phyloP scores from a whole-genome alignment of 2,329 filamentous ascomycete genomes.

The Trichoderma asperellum region DNA sequence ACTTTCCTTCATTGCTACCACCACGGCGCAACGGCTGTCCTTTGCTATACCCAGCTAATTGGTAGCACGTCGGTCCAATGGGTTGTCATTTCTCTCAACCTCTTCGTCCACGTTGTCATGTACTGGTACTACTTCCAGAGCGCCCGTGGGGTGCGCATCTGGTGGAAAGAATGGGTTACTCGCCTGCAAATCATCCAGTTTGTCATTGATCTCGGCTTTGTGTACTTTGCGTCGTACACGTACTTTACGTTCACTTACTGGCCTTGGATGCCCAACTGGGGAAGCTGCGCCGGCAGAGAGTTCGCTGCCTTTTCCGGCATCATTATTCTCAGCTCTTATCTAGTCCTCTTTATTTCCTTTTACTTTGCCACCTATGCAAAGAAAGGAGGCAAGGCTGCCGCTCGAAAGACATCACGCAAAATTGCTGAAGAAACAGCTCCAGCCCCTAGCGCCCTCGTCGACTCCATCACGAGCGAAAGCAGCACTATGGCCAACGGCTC shows the following conservation, averaged over 20 bases:
- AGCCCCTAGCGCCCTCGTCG: not conserved
- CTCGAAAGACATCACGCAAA: not conserved
- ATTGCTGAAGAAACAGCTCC: not conserved
- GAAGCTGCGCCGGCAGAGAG: constrained; percentile 74
- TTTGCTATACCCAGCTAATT: constrained; percentile 88
- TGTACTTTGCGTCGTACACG: constrained; percentile 78
- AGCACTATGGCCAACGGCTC: not conserved
- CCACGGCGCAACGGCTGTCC: constrained; percentile 83
- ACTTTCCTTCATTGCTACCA: constrained; percentile 95
- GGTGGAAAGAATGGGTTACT: constrained; percentile 96
- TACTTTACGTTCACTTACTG: constrained; percentile 76
- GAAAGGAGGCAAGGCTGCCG: not conserved
- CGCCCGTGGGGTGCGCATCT: constrained; percentile 82
- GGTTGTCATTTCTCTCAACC: constrained; percentile 82
- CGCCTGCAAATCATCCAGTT: constrained; percentile 89
- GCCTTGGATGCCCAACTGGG: constrained; percentile 68
- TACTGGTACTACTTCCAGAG: constrained; percentile 99
- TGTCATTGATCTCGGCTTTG: constrained; percentile 80
- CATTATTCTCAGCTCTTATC: constrained; percentile 73
- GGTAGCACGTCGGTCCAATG: constrained; percentile 83
- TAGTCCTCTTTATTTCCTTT: constrained; percentile 78
- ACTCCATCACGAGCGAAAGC: not conserved
- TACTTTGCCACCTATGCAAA: constrained; percentile 60
- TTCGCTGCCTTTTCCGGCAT: constrained; percentile 78
- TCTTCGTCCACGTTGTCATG: constrained; percentile 88